Evolutionary conservation across 768 basidiomycete genomes (phyloP).

Genomic region (Boletus bicolor): DNA sequence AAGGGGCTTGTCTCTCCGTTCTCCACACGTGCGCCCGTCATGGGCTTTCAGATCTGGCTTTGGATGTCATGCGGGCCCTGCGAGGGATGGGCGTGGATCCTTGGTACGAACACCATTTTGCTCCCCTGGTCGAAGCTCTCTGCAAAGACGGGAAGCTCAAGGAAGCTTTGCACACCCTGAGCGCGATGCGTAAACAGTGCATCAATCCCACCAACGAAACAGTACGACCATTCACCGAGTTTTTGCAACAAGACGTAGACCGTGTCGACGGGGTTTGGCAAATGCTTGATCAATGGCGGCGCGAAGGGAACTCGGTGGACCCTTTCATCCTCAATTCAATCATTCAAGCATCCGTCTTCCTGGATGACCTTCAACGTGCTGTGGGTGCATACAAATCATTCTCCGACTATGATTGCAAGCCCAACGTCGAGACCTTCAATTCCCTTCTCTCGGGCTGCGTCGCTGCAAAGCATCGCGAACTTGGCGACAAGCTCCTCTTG

Average conservation of each 20-base stretch:
- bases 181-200: conserved; percentile 54
- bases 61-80: conserved; percentile 59
- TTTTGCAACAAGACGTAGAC: conserved; percentile 47
- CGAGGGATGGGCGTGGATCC: conserved; percentile 44
- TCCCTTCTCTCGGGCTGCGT: conserved; percentile 65
- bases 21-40: conserved; percentile 71
- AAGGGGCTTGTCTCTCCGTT: conserved; percentile 68
- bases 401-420: conserved; percentile 49
- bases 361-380: conserved; percentile 72
- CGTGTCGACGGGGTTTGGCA: conserved; percentile 63
- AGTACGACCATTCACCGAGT: conserved; percentile 48
- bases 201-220: conserved; percentile 52
- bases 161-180: conserved; percentile 59
- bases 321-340: conserved; percentile 62
- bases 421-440: conserved; percentile 68
- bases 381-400: conserved; percentile 72
- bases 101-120: conserved; percentile 70
- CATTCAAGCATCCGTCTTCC: conserved; percentile 56
- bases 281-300: conserved; percentile 56
- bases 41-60: conserved; percentile 68
- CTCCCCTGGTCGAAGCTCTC: conserved; percentile 74
- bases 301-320: conserved; percentile 51
- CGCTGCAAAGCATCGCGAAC: conserved; percentile 51
- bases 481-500: conserved; percentile 63
- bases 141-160: conserved; percentile 53